phyloP scores from a whole-genome alignment of 805 yeast genomes.

The Cyberlindnera euphorbiae region DNA sequence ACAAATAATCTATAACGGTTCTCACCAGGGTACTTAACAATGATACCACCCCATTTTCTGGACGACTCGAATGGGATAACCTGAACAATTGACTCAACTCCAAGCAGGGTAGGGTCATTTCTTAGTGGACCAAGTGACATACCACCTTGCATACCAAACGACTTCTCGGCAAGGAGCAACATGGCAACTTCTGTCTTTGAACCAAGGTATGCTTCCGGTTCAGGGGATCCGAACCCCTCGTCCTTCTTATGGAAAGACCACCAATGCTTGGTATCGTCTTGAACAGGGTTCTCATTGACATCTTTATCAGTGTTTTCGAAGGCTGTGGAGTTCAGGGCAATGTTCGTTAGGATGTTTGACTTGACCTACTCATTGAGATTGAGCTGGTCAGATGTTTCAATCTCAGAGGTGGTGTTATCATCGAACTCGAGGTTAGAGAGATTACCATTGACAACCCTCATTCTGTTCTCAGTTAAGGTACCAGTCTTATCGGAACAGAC shows the following conservation, averaged over 20 bases:
- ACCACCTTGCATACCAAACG: constrained; percentile 37
- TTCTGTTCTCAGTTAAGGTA: constrained; percentile 87
- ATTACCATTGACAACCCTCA: constrained; percentile 82
- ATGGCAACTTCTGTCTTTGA: constrained; percentile 94
- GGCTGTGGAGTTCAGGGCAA: constrained; percentile 81
- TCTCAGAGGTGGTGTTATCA: constrained; percentile 31
- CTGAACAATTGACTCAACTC: constrained; percentile 49
- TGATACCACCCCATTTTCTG: constrained; percentile 88
- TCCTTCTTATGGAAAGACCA: constrained; percentile 16
- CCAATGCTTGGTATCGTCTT: constrained; percentile 9
- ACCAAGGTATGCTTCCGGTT: constrained; percentile 68
- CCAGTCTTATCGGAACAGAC: constrained; percentile 98
- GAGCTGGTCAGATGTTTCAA: constrained; percentile 15
- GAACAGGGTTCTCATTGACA: constrained; percentile 26
- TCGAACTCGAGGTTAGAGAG: constrained; percentile 58
- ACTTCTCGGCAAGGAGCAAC: constrained; percentile 57
- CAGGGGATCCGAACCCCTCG: constrained; percentile 4
- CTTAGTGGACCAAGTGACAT: constrained; percentile 43
- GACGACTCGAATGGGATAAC: constrained; percentile 87
- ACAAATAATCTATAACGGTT: constrained; percentile 52
- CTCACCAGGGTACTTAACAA: constrained; percentile 43
- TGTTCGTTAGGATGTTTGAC: constrained; percentile 44
- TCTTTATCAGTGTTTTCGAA: constrained; percentile 56
- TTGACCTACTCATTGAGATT: constrained; percentile 8
- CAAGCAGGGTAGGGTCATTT: constrained; percentile 26